Evolutionary conservation across 148 eudicot genomes (phyloP).

Genomic region (Fallopia convolvulus): DNA sequence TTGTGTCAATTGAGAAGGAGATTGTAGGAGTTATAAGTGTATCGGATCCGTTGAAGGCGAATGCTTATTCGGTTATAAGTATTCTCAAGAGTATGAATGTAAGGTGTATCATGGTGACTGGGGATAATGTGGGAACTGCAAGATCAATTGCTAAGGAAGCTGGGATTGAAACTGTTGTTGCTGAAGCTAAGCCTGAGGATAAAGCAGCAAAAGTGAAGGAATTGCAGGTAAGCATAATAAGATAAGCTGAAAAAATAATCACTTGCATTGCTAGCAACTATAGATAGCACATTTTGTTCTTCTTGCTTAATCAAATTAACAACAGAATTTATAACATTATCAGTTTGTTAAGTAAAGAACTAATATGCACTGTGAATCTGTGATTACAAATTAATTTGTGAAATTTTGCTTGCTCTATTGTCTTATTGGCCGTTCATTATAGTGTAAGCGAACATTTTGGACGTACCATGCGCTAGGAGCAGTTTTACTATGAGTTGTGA

Average conservation of each 20-base stretch:
- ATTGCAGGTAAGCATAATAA: conserved; percentile 47
- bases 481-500: too few species aligned
- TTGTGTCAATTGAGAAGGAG: conserved; percentile 53
- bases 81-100: conserved; percentile 76
- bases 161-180: conserved; percentile 66
- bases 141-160: conserved; percentile 71
- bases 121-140: conserved; percentile 94
- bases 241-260: background rate
- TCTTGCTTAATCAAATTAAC: background rate
- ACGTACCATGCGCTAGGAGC: too few species aligned
- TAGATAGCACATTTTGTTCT: background rate
- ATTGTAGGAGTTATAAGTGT: conserved; percentile 60
- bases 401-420: too few species aligned
- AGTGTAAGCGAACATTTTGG: too few species aligned
- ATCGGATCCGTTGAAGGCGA: conserved; percentile 80
- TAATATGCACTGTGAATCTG: background rate
- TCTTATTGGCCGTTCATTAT: too few species aligned
- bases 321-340: too few species aligned
- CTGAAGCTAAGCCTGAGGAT: conserved; percentile 84
- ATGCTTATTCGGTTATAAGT: conserved; percentile 66
- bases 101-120: conserved; percentile 74
- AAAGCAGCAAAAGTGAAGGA: conserved; percentile 80
- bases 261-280: background rate
- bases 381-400: background rate
- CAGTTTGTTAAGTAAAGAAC: too few species aligned